Evolutionary conservation across 805 yeast genomes (phyloP).

Genomic region (Saturnispora gosingensis): DNA sequence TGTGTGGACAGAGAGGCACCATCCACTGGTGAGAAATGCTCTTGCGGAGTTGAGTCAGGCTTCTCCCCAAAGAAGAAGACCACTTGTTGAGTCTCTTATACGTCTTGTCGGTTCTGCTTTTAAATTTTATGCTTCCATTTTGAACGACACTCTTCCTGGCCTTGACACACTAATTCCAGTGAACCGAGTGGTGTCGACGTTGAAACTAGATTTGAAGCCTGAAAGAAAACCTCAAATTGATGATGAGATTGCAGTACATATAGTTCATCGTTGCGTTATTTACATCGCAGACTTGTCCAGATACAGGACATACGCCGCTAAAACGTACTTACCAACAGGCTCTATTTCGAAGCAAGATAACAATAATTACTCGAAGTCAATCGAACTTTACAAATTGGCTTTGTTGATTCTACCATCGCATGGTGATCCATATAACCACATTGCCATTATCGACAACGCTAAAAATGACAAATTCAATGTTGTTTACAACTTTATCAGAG

Average conservation of each 20-base stretch:
- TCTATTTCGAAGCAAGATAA: constrained; percentile 29
- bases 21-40: not conserved
- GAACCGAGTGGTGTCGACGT: not conserved
- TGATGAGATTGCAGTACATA: not conserved
- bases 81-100: not conserved
- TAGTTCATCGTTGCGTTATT: constrained; percentile 36
- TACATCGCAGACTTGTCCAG: constrained; percentile 52
- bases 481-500: constrained; percentile 45
- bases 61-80: not conserved
- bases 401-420: constrained; percentile 53
- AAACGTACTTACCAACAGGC: constrained; percentile 30
- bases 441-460: constrained; percentile 47
- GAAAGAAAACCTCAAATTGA: not conserved
- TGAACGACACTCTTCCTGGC: constrained; percentile 1
- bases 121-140: not conserved
- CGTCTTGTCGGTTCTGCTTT: not conserved
- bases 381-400: constrained; percentile 43
- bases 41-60: constrained; percentile 1
- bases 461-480: constrained; percentile 40
- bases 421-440: constrained; percentile 57
- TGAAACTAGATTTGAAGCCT: not conserved
- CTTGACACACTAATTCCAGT: constrained; percentile 1
- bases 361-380: constrained; percentile 35
- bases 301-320: constrained; percentile 42
- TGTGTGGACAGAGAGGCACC: constrained; percentile 3